Base-by-base conservation (phyloP, 192 early-diverging fungal genomes). In the Kickxella alabastrina region DNA sequence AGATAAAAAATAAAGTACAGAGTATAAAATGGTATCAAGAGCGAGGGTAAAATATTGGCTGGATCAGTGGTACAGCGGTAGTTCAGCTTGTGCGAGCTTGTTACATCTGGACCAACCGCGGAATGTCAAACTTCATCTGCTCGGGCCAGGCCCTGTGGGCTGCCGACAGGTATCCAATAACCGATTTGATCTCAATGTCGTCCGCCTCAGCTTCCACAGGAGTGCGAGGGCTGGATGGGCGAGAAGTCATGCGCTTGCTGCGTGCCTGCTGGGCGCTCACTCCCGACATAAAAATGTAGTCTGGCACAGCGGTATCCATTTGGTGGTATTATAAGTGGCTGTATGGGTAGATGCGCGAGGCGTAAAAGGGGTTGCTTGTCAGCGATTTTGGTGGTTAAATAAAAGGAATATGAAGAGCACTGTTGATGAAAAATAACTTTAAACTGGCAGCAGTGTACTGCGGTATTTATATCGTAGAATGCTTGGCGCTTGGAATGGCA, bases 231-330 rank as follows among this genome's bases (percentile, higher is more conserved):
- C 49, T 64, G 40, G 57, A 34, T 10, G 53, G 54, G 17, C 65
- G 65, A 31, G 46, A 47, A n/a, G 41, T 41, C 9, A 41, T 13
- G 39, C 65, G 73, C 43, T 38, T 65, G 42, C 31, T 61, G 50
- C 73, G 73, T 6, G 65, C 56, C 43, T 65, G 73, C 51, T 75
- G 73, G 15, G 73, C 73, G 32, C 53, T 53, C 44, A 75, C 37
- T 14, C 65, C 73, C 12, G 73, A 75, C 49, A 62, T 60, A 19
- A 75, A 65, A 15, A 75, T 65, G 27, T 65, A 75, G 44, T 75
- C 73, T 15, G 73, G 73, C 2, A 75, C 62, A 10, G 48, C 32
- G 42, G 22, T 47, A 25, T 68, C 53, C 71, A 74, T 74, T 3
- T 25, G 35, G 6, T 38, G 32, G 4, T 22, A 39, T 26, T 32